phyloP scores from a whole-genome alignment of 352 stramenopile species.

The Phytophthora hibernalis region DNA sequence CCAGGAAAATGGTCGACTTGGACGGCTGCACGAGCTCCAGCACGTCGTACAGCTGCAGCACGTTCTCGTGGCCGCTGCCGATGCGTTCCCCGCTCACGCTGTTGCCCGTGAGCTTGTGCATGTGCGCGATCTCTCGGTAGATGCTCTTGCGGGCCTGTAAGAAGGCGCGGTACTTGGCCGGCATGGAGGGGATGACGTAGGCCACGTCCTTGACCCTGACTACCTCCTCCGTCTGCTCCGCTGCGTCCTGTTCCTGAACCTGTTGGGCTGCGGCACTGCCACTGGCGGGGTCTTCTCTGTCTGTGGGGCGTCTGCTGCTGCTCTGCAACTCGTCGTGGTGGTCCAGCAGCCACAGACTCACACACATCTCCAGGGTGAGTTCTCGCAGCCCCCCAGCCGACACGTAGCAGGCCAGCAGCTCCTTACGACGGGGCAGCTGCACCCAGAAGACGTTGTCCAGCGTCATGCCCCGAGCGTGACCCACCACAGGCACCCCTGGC shows the following conservation, averaged over 20 bases:
- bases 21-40: slow-evolving; percentile 95
- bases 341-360: slow-evolving; percentile 82
- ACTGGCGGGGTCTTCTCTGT: slow-evolving; percentile 41
- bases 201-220: slow-evolving; percentile 36
- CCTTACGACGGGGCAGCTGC: slow-evolving; percentile 60
- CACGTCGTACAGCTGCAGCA: slow-evolving; percentile 96
- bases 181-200: slow-evolving; percentile 85
- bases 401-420: slow-evolving; percentile 79
- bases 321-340: slow-evolving; percentile 53
- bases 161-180: slow-evolving; percentile 95
- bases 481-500: slow-evolving; percentile 56
- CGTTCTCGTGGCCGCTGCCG: slow-evolving; percentile 92
- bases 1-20: slow-evolving; percentile 94
- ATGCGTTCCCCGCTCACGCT: slow-evolving; percentile 74
- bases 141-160: slow-evolving; percentile 92
- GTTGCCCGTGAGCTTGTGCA: slow-evolving; percentile 92
- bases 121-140: slow-evolving; percentile 96
- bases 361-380: slow-evolving; percentile 89
- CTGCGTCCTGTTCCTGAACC: neutral
- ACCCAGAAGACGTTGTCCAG: slow-evolving; percentile 86
- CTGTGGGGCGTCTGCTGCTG: slow-evolving; percentile 7
- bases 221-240: slow-evolving; percentile 1
- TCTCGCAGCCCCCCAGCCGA: slow-evolving; percentile 51
- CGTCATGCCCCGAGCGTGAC: slow-evolving; percentile 67
- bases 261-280: slow-evolving; percentile 5